Percentiles rank a stretch among this genome's conserved stretches.
Conservation (phyloP, 441 rosid genomes). For the Viola pubescens region DNA sequence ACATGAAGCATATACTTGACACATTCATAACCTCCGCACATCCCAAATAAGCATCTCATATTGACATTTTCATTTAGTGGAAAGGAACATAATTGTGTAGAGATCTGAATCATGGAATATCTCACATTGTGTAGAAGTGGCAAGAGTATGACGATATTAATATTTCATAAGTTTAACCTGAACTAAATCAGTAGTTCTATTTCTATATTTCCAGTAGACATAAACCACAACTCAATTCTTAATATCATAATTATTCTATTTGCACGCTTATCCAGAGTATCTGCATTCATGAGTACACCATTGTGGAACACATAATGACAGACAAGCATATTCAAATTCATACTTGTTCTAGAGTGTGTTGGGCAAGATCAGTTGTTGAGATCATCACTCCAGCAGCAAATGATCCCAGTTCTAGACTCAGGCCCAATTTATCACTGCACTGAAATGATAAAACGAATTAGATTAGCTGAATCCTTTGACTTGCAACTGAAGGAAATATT, state of each 20-base stretch:
- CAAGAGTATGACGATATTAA: background rate
- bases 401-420: constrained; percentile 52
- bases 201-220: too few species aligned
- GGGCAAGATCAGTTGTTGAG: constrained; percentile 51
- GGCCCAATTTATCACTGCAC: constrained; percentile 56
- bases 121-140: background rate
- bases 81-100: background rate
- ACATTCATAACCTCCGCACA: background rate
- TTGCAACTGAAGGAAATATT: background rate
- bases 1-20: too few species aligned
- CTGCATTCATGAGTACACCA: background rate
- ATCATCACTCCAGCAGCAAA: constrained; percentile 63
- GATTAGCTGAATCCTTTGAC: background rate
- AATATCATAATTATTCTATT: background rate
- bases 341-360: constrained; percentile 52
- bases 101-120: background rate
- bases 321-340: constrained; percentile 7
- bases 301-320: constrained; percentile 1
- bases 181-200: too few species aligned
- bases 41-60: background rate
- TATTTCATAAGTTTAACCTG: background rate
- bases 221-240: too few species aligned
- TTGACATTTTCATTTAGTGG: background rate
- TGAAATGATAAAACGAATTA: constrained; percentile 26
- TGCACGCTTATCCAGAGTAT: background rate